Evolutionary conservation across 2,329 filamentous ascomycete species (phyloP).

Genomic region (Aspergillus alliaceus): DNA sequence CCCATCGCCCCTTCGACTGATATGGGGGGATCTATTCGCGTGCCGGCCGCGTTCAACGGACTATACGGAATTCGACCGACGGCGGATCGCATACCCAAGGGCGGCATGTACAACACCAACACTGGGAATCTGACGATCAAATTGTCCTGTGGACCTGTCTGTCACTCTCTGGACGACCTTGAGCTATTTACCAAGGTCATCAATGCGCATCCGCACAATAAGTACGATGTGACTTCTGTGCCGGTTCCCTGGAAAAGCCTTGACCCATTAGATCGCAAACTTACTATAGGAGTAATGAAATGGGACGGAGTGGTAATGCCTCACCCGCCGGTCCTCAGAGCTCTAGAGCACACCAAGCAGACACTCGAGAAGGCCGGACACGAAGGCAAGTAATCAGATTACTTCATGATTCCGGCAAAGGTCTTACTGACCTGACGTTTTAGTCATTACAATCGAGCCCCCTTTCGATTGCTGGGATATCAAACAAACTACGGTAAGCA

Average conservation of each 20-base stretch:
- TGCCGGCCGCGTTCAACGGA: conserved; percentile 58
- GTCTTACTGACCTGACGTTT: neutral
- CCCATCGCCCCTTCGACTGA: conserved; percentile 57
- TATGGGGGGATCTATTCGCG: conserved; percentile 53
- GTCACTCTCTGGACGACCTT: neutral
- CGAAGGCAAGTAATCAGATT: neutral
- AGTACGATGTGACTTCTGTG: neutral
- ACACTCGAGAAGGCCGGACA: neutral
- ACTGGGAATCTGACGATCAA: neutral
- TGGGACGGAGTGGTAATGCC: conserved; percentile 4
- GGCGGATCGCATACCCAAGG: neutral
- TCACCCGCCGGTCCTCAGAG: conserved; percentile 1
- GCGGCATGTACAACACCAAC: neutral
- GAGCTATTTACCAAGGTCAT: neutral
- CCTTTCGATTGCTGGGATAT: conserved; percentile 2
- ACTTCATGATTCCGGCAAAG: neutral
- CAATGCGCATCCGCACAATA: neutral
- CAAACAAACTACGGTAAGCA: neutral
- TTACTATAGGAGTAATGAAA: conserved; percentile 1
- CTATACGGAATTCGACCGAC: conserved; percentile 43
- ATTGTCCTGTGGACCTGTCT: conserved; percentile 2
- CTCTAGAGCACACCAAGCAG: neutral
- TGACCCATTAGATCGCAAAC: neutral
- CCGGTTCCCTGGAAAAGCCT: conserved; percentile 1
- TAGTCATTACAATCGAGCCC: neutral